phyloP scores from a whole-genome alignment of 2,329 filamentous ascomycete genomes.

The Chaetomium strumarium region DNA sequence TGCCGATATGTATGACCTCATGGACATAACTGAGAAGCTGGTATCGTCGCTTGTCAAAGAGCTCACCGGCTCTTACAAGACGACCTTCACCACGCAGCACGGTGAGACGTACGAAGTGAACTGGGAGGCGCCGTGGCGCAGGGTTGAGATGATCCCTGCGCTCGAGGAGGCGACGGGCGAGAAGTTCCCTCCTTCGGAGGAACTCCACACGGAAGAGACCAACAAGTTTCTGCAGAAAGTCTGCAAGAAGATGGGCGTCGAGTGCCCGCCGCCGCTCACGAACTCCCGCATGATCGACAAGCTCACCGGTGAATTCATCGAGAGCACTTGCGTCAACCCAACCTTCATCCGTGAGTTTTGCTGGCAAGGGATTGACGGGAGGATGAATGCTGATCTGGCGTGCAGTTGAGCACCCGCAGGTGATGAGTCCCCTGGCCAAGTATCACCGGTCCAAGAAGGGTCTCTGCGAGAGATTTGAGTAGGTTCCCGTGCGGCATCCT shows the following conservation, averaged over 20 bases:
- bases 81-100: slow-evolving; percentile 76
- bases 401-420: slow-evolving; percentile 59
- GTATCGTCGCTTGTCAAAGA: slow-evolving; percentile 85
- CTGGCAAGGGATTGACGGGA: not conserved
- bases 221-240: slow-evolving; percentile 80
- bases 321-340: slow-evolving; percentile 88
- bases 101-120: slow-evolving; percentile 88
- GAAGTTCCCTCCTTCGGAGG: slow-evolving; percentile 84
- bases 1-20: slow-evolving; percentile 83
- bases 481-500: not conserved
- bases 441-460: slow-evolving; percentile 77
- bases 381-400: slow-evolving; percentile 9
- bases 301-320: slow-evolving; percentile 88
- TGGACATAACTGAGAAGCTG: slow-evolving; percentile 88
- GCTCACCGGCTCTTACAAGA: slow-evolving; percentile 78
- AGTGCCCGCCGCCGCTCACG: slow-evolving; percentile 84
- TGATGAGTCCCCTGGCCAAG: slow-evolving; percentile 96
- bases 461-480: slow-evolving; percentile 91
- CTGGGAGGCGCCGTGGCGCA: slow-evolving; percentile 92
- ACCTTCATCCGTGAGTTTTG: slow-evolving; percentile 64
- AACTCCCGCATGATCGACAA: slow-evolving; percentile 97
- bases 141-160: slow-evolving; percentile 91
- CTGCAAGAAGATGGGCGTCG: slow-evolving; percentile 83
- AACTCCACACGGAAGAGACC: slow-evolving; percentile 85
- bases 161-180: slow-evolving; percentile 85